These are phyloP conservation scores for Amylocarpus encephaloides DNA, from an alignment of 2,329 filamentous ascomycete species.

Conservation along the genomic window DNA sequence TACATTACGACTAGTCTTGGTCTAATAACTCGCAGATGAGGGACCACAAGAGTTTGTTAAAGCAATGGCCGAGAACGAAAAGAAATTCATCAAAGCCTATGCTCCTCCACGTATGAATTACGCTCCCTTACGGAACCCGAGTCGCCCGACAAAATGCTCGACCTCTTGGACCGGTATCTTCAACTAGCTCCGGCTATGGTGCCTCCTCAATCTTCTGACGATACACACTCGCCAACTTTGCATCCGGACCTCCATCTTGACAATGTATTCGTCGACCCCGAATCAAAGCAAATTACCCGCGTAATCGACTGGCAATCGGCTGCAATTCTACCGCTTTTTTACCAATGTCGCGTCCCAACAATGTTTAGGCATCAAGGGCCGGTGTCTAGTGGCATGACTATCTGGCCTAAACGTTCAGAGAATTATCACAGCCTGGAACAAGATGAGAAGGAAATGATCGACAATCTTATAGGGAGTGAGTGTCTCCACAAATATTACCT, in stretches of 20 bases:
- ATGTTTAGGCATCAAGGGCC: conserved; percentile 11
- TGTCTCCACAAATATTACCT: conserved; percentile 4
- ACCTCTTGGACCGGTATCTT: conserved; percentile 12
- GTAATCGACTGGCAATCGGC: conserved; percentile 18
- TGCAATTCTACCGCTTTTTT: conserved; percentile 10
- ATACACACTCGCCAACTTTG: conserved; percentile 17
- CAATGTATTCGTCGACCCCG: conserved; percentile 23
- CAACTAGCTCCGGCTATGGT: conserved; percentile 17
- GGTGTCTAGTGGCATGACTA: conserved; percentile 1
- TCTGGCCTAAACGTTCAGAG: conserved; percentile 4
- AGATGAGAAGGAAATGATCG: conserved; percentile 7
- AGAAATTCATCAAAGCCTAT: too few species aligned
- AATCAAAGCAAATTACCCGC: conserved; percentile 15
- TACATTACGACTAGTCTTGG: too few species aligned
- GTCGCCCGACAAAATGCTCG: too few species aligned
- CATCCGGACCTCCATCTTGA: conserved; percentile 24
- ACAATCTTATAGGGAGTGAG: conserved; percentile 2
- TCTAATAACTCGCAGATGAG: too few species aligned
- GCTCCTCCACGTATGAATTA: too few species aligned
- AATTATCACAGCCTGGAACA: conserved; percentile 7
- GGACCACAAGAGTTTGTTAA: too few species aligned
- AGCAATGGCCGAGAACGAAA: too few species aligned
- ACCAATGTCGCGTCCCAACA: conserved; percentile 11
- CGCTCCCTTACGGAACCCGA: too few species aligned
- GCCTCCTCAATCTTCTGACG: conserved; percentile 7